Conservation (phyloP, 2,329 filamentous ascomycete genomes). For the Paecilomyces sp. region DNA sequence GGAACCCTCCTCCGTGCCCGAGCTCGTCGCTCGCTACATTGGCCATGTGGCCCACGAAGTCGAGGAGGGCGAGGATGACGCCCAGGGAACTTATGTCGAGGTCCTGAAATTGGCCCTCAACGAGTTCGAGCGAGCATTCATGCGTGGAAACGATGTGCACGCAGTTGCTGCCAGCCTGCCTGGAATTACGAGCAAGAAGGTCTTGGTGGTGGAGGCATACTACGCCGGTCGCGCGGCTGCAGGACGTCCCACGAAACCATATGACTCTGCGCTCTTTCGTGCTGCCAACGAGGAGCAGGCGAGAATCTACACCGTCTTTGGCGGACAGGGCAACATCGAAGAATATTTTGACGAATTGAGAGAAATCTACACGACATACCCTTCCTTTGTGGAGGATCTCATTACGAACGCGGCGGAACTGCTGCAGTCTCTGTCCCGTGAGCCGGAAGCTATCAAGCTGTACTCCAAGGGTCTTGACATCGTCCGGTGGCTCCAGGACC, state of each 20-base stretch:
- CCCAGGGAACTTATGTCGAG: slow-evolving; percentile 81
- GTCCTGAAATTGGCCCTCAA: slow-evolving; percentile 87
- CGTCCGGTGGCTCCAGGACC: slow-evolving; percentile 84
- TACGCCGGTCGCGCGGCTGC: slow-evolving; percentile 79
- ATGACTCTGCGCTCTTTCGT: slow-evolving; percentile 87
- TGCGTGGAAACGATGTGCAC: slow-evolving; percentile 94
- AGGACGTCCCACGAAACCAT: slow-evolving; percentile 79
- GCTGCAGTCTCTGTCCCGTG: slow-evolving; percentile 74
- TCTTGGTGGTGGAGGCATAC: slow-evolving; percentile 82
- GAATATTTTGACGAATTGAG: slow-evolving; percentile 98
- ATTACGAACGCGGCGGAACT: slow-evolving; percentile 75
- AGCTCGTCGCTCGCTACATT: slow-evolving; percentile 89
- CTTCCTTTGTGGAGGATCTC: slow-evolving; percentile 81
- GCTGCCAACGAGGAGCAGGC: slow-evolving; percentile 79
- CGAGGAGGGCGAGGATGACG: slow-evolving; percentile 84
- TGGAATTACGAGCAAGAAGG: slow-evolving; percentile 88
- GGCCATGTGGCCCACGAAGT: slow-evolving; percentile 84
- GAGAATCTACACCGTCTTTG: slow-evolving; percentile 87
- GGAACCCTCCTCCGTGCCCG: slow-evolving; percentile 90
- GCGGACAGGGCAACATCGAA: slow-evolving; percentile 97
- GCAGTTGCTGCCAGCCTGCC: slow-evolving; percentile 77
- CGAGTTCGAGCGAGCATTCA: slow-evolving; percentile 93
- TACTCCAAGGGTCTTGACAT: slow-evolving; percentile 96
- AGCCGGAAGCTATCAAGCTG: slow-evolving; percentile 84
- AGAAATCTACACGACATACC: slow-evolving; percentile 84